phyloP scores from a whole-genome alignment of 2,329 filamentous ascomycete species.

The Fusarium tuaranense region DNA sequence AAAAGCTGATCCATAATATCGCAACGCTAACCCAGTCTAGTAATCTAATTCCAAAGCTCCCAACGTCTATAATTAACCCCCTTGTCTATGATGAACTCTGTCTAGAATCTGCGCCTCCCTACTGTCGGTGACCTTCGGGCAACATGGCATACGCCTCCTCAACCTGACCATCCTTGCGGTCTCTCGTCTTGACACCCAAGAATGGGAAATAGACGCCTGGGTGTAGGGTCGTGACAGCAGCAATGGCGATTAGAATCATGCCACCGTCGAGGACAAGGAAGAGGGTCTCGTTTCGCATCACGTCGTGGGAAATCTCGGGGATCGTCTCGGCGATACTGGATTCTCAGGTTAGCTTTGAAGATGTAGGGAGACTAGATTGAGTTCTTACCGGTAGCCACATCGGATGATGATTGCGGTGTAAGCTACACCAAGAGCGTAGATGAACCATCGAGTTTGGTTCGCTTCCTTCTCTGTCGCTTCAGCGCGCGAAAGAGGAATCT shows the following conservation, averaged over 20 bases:
- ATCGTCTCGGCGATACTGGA: slow-evolving; percentile 30
- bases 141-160: slow-evolving; percentile 1
- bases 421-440: slow-evolving; percentile 25
- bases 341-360: not conserved
- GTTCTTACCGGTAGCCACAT: slow-evolving; percentile 29
- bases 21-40: not conserved
- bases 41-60: no score
- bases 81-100: not conserved
- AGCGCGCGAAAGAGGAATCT: slow-evolving; percentile 16
- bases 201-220: slow-evolving; percentile 32
- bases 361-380: rapidly evolving
- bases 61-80: not conserved
- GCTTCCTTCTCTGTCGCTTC: slow-evolving; percentile 29
- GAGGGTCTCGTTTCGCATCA: slow-evolving; percentile 30
- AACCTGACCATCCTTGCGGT: not conserved
- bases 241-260: slow-evolving; percentile 28
- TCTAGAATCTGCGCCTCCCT: not conserved
- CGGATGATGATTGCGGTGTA: slow-evolving; percentile 33
- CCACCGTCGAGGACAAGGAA: slow-evolving; percentile 31
- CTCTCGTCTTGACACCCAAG: slow-evolving; percentile 5
- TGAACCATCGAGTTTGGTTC: slow-evolving; percentile 11
- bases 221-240: slow-evolving; percentile 21
- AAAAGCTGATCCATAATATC: not conserved
- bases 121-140: not conserved
- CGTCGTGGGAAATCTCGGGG: slow-evolving; percentile 13